Conservation (phyloP, 805 yeast genomes). For the Ogataea degrootiae region DNA sequence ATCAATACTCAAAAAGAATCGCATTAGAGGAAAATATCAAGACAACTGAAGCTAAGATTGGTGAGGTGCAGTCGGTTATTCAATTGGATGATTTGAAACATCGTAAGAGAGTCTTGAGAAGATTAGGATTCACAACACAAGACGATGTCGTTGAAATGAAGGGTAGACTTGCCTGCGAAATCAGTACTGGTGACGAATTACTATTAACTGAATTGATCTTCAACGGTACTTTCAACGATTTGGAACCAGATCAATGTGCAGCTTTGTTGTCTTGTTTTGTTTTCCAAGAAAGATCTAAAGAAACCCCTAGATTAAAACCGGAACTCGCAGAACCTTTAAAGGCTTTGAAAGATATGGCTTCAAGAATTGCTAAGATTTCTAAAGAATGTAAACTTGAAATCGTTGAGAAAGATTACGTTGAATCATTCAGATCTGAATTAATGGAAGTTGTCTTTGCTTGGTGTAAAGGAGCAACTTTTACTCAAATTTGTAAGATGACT, state of each 20-base stretch:
- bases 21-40: conserved; percentile 55
- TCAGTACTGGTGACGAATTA: conserved; percentile 84
- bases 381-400: conserved; percentile 87
- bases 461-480: conserved; percentile 95
- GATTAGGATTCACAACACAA: conserved; percentile 84
- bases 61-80: conserved; percentile 84
- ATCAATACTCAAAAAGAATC: conserved; percentile 61
- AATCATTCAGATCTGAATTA: conserved; percentile 83
- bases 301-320: conserved; percentile 77
- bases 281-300: conserved; percentile 93
- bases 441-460: conserved; percentile 97
- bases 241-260: conserved; percentile 87
- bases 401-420: conserved; percentile 88
- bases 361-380: conserved; percentile 81
- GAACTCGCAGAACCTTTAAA: conserved; percentile 91
- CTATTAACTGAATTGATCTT: conserved; percentile 86
- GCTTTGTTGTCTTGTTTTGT: conserved; percentile 91
- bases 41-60: conserved; percentile 56
- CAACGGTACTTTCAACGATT: conserved; percentile 90
- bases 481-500: conserved; percentile 97
- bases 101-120: conserved; percentile 87
- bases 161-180: conserved; percentile 91
- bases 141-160: conserved; percentile 90
- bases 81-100: conserved; percentile 92
- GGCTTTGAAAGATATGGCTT: conserved; percentile 85